Base-by-base conservation (phyloP, 139 green algal genomes). In the Micractinium conductrix region DNA sequence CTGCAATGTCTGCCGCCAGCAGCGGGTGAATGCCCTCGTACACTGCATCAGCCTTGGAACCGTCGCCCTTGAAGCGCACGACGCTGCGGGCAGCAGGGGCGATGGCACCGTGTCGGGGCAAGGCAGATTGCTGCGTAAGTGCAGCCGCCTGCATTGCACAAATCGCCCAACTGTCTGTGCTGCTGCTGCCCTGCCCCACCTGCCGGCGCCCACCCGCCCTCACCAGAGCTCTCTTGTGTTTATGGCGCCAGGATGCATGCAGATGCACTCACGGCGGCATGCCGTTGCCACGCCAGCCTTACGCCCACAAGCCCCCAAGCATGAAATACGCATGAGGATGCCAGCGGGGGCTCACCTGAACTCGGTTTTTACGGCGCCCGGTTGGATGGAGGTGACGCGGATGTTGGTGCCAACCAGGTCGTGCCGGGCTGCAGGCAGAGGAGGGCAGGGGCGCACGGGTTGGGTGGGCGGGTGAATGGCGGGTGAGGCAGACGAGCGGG, bases 371-470 rank as follows among this genome's bases (percentile, higher is more conserved):
- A 85, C 40, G 44, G 30, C 70, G 87, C 92, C 92, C 50, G 93
- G 94, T n/a, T 63, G 88, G 74, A 97, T 93, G 78, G 87, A 76
- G 17, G 93, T 96, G 26, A 96, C 93, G 2, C 93, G 84, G 30
- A 97, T 88, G 84, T 92, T 72, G 12, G 92, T 96, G 45, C 78
- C 91, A 10, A 95, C 91, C 19, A 98, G 87, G 85, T 98, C 95
- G 79, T 98, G 92, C 1, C 95, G 87, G 0, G 86, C 63, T 58
- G 91, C 38, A 53, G 28, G 40, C 16, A 42, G 28, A 12, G 70
- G 24, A 22, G 21, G 63, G n/a, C 35, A 53, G 68, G 1, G 17
- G 2, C 14, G 0, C 45, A 38, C 1, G 0, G 40, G n/a, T n/a
- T n/a, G n/a, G n/a, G n/a, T n/a, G n/a, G n/a, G n/a, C n/a, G n/a